Evolutionary conservation across 2,329 filamentous ascomycete genomes (phyloP).

Genomic region (Eutypa lata): DNA sequence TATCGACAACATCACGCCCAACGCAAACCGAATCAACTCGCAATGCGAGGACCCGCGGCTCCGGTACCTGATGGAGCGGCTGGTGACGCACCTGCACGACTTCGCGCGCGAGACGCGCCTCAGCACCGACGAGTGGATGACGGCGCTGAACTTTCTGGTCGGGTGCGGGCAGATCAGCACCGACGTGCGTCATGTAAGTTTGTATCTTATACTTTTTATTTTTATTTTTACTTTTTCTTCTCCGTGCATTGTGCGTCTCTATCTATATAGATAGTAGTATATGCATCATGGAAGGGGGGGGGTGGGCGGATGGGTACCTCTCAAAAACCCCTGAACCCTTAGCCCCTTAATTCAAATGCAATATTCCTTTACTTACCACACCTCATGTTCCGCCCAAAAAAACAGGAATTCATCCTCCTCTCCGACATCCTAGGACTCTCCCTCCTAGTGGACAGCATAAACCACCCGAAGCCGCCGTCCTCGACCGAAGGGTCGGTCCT

Average conservation of each 20-base stretch:
- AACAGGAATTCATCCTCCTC: constrained; percentile 77
- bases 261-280: no score
- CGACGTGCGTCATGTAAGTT: constrained; percentile 66
- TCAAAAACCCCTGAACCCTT: no score
- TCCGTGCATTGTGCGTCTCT: no score
- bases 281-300: no score
- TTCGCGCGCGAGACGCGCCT: constrained; percentile 77
- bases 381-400: background rate
- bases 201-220: background rate
- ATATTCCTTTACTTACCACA: no score
- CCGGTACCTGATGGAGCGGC: constrained; percentile 68
- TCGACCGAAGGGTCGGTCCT: constrained; percentile 77
- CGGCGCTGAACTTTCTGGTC: constrained; percentile 68
- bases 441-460: constrained; percentile 76
- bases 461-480: constrained; percentile 71
- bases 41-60: constrained; percentile 62
- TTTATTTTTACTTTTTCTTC: no score
- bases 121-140: constrained; percentile 76
- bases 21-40: constrained; percentile 72
- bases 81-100: constrained; percentile 77
- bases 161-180: constrained; percentile 69
- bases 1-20: constrained; percentile 77
- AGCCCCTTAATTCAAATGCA: no score
- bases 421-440: constrained; percentile 78
- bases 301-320: no score